Base-by-base conservation (phyloP, 371 early-diverging fungal genomes). In the Rhizomucor miehei region DNA sequence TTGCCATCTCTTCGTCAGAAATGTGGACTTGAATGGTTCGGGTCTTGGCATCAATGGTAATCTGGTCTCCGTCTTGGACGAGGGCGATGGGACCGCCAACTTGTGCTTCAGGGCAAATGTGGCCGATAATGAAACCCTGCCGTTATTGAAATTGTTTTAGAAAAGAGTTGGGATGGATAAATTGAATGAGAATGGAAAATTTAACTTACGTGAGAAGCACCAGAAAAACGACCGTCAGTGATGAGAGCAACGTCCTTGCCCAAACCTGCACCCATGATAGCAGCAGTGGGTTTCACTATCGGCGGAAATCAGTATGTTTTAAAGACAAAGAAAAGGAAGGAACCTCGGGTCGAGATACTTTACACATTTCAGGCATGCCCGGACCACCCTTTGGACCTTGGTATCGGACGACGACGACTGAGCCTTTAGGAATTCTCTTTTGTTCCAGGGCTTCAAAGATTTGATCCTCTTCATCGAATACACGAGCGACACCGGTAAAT, bases 201-300 rank as follows among this genome's bases (percentile, higher is more conserved):
- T n/a, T n/a, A n/a, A 53, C 80, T 66, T 66, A 82, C 89, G 71
- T 97, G 97, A 62, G 87, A 86, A 16, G 93, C 97, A 53, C 97
- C 97, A n/a, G 94, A 93, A 85, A 97, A 97, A 34, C 96, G 88
- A 34, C 96, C 98, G 59, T 97, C 98, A 2, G 98, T 97, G 34
- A 97, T 67, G 56, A 97, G 77, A 2, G 96, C 96, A 21, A 95
- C 96, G 64, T 95, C 90, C 54, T 94, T 86, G 62, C 98, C 98
- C 48, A 97, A 82, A 12, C 98, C 98, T 13, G 98, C 96, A 16
- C 98, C 98, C 95, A 95, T 96, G 62, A 95, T 91, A 39, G 92
- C 93, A 65, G 85, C 81, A 19, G 93, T 91, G n/a, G 95, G 94
- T 23, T 91, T 93, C 64, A 95, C 79, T 80, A 52, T 13, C 11